These are phyloP conservation scores for Dissophora globulifera DNA, from an alignment of 192 early-diverging fungal species.

Conservation along the genomic window DNA sequence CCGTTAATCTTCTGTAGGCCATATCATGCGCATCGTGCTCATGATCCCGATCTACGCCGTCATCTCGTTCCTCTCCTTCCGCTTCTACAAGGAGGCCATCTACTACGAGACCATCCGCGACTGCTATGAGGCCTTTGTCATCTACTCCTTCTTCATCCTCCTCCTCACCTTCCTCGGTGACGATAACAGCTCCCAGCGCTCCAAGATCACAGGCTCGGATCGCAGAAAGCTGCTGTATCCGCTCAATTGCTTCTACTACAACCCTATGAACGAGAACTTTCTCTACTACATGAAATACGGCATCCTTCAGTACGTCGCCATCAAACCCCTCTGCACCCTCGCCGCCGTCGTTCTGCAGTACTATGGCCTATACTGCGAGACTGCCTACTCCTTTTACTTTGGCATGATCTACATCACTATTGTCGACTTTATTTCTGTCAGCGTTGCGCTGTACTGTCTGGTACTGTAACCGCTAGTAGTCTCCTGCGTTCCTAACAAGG, in stretches of 20 bases:
- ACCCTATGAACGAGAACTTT: constrained; percentile 68
- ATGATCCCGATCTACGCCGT: constrained; percentile 80
- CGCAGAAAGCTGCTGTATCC: constrained; percentile 70
- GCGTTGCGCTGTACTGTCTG: constrained; percentile 74
- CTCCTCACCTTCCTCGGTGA: constrained; percentile 76
- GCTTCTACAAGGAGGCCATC: constrained; percentile 72
- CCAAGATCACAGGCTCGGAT: constrained; percentile 53
- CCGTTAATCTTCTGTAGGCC: constrained; percentile 57
- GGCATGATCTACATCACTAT: constrained; percentile 73
- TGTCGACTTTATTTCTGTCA: constrained; percentile 71
- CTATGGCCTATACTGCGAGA: constrained; percentile 69
- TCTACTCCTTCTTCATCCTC: constrained; percentile 78
- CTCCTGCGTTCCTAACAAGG: too few relatives aligned
- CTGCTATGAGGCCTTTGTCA: constrained; percentile 80
- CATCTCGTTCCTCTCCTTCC: constrained; percentile 74
- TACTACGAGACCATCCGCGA: constrained; percentile 78
- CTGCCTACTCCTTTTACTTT: constrained; percentile 68
- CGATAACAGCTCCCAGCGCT: constrained; percentile 57
- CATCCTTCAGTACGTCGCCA: constrained; percentile 76
- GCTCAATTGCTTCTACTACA: constrained; percentile 67
- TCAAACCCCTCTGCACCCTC: constrained; percentile 68
- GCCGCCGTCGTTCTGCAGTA: constrained; percentile 69
- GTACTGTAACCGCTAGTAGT: too few relatives aligned
- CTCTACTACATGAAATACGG: constrained; percentile 67
- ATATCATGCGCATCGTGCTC: constrained; percentile 78